Evolutionary conservation across 1,139 yeast genomes (phyloP).

Genomic region (Diutina siamensis): DNA sequence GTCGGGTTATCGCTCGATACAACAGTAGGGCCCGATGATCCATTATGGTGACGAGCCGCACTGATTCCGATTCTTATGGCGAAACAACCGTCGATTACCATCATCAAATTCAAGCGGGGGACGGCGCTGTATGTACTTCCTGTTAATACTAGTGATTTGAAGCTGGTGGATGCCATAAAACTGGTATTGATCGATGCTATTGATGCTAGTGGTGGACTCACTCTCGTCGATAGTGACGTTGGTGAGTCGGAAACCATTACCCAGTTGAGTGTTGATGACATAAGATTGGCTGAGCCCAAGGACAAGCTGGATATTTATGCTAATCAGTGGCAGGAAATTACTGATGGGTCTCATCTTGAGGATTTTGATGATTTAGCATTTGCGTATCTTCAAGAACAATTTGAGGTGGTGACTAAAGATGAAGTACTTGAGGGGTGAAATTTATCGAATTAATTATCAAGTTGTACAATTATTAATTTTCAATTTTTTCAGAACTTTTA

Average conservation of each 20-base stretch:
- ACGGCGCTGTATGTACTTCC: conserved; percentile 34
- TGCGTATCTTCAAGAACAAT: conserved; percentile 46
- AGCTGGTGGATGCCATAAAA: conserved; percentile 20
- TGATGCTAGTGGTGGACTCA: conserved; percentile 37
- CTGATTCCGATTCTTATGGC: no score
- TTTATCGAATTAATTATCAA: no score
- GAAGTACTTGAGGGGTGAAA: no score
- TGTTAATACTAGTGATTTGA: conserved; percentile 13
- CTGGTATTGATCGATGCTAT: conserved; percentile 24
- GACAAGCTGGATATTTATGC: conserved; percentile 3
- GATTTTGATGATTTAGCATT: conserved; percentile 45
- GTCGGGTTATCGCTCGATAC: not conserved
- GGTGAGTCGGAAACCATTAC: conserved; percentile 8
- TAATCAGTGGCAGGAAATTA: not conserved
- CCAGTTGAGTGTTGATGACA: not conserved
- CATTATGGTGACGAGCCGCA: not conserved
- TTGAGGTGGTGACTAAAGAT: conserved; percentile 21
- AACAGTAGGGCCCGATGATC: not conserved
- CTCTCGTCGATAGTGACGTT: conserved; percentile 11
- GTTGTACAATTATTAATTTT: no score
- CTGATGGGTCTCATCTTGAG: conserved; percentile 8
- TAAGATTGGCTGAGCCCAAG: not conserved
- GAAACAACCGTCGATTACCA: conserved; percentile 16
- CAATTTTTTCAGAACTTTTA: not conserved
- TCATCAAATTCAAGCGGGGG: conserved; percentile 33